Evolutionary conservation across 345 rosid species (phyloP).

Genomic region (Citrus sp.): DNA sequence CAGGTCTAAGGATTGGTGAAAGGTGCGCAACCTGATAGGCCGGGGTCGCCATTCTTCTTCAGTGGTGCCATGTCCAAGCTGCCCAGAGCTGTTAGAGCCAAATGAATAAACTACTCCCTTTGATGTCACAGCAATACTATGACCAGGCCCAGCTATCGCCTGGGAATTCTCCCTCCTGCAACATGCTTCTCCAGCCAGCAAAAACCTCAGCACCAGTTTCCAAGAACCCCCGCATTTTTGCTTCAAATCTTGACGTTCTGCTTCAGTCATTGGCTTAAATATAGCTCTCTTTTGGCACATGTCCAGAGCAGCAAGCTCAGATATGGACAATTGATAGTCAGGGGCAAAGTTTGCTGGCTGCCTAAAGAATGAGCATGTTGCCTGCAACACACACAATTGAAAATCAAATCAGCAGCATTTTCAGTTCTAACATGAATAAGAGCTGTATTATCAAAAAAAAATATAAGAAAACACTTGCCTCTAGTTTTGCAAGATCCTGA

Average conservation of each 20-base stretch:
- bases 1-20: constrained; percentile 30
- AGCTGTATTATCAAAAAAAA: not conserved
- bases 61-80: constrained; percentile 83
- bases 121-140: constrained; percentile 82
- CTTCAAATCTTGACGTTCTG: constrained; percentile 63
- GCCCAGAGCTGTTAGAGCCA: constrained; percentile 83
- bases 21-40: constrained; percentile 69
- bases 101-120: constrained; percentile 76
- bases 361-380: constrained; percentile 92
- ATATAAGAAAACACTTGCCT: constrained; percentile 53
- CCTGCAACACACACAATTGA: constrained; percentile 50
- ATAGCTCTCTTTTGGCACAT: constrained; percentile 77
- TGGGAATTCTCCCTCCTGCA: constrained; percentile 92
- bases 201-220: constrained; percentile 83
- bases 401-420: constrained; percentile 62
- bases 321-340: constrained; percentile 65
- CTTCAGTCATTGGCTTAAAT: constrained; percentile 70
- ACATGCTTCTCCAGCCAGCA: constrained; percentile 80
- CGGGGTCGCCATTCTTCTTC: constrained; percentile 86
- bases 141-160: constrained; percentile 96
- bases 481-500: constrained; percentile 90
- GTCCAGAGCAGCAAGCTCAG: constrained; percentile 98
- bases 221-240: constrained; percentile 88
- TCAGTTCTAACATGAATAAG: constrained; percentile 35
- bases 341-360: constrained; percentile 88